phyloP scores from a whole-genome alignment of 2,329 filamentous ascomycete genomes.

The Macroventuria anomochaeta region DNA sequence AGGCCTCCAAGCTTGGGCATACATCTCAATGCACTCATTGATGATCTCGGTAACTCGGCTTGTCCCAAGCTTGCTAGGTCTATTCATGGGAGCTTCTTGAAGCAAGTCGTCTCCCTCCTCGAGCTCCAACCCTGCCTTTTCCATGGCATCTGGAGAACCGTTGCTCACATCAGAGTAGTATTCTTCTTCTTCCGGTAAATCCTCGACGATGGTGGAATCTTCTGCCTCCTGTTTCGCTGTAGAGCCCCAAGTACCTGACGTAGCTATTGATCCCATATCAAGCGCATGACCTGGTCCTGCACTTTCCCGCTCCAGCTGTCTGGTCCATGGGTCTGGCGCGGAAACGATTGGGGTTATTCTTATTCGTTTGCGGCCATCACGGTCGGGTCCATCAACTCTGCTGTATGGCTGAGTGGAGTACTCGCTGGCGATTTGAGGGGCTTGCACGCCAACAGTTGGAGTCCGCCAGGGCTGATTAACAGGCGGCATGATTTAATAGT shows the following conservation, averaged over 20 bases:
- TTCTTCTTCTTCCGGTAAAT: conserved; percentile 14
- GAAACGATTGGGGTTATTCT: background rate
- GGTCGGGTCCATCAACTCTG: background rate
- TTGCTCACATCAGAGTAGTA: conserved; percentile 20
- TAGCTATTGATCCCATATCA: background rate
- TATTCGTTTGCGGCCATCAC: conserved; percentile 4
- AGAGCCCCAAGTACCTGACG: background rate
- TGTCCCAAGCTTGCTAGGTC: conserved; percentile 16
- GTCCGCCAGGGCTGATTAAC: background rate
- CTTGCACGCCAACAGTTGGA: background rate
- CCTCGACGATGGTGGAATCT: background rate
- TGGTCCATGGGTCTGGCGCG: background rate
- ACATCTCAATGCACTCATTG: conserved; percentile 34
- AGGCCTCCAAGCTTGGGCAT: conserved; percentile 27
- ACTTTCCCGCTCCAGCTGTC: background rate
- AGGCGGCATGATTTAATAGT: too few relatives aligned
- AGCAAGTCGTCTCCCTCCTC: background rate
- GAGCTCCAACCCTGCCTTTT: background rate
- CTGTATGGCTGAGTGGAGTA: background rate
- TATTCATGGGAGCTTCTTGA: background rate
- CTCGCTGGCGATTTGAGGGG: background rate
- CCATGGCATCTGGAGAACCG: background rate
- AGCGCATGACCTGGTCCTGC: background rate
- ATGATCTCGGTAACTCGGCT: conserved; percentile 33
- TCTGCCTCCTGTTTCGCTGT: conserved; percentile 2